Conservation (phyloP, 495 filamentous ascomycete genomes). For the Penicillium paxilli region DNA sequence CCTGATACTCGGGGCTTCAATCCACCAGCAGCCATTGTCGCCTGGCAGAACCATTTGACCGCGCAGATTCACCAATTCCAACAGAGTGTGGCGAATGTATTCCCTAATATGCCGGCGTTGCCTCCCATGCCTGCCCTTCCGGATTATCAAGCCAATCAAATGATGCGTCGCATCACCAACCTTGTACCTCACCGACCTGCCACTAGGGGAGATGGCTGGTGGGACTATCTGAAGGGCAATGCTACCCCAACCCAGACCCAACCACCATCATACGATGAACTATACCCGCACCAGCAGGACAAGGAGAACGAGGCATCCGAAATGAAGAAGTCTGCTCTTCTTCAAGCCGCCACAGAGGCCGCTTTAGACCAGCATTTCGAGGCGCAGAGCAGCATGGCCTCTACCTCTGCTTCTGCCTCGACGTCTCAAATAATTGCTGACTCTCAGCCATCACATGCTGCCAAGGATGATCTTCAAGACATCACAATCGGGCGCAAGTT, state of each 20-base stretch:
- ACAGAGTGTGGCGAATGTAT: conserved; percentile 65
- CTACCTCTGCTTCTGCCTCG: conserved; percentile 13
- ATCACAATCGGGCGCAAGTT: conserved; percentile 46
- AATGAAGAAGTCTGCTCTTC: conserved; percentile 61
- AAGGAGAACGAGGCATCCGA: conserved; percentile 45
- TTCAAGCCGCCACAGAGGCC: conserved; percentile 63
- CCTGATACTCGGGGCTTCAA: conserved; percentile 42
- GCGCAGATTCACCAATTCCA: conserved; percentile 80
- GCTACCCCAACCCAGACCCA: conserved; percentile 42
- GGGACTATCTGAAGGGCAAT: conserved; percentile 61
- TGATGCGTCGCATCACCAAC: conserved; percentile 73
- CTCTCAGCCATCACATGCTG: conserved; percentile 41
- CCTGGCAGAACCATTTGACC: conserved; percentile 74
- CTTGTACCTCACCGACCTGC: conserved; percentile 62
- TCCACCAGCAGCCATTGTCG: conserved; percentile 64
- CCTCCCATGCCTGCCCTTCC: conserved; percentile 63
- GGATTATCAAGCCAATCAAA: conserved; percentile 70
- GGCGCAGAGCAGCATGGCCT: conserved; percentile 47
- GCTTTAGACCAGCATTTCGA: conserved; percentile 69
- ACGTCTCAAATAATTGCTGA: conserved; percentile 16
- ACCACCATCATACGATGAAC: conserved; percentile 80
- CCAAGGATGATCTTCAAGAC: conserved; percentile 41
- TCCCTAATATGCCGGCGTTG: conserved; percentile 65
- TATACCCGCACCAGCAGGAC: conserved; percentile 61
- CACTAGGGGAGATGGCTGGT: conserved; percentile 60